Evolutionary conservation across 257 asterid genomes (phyloP).

Genomic region (Ballota nigra): DNA sequence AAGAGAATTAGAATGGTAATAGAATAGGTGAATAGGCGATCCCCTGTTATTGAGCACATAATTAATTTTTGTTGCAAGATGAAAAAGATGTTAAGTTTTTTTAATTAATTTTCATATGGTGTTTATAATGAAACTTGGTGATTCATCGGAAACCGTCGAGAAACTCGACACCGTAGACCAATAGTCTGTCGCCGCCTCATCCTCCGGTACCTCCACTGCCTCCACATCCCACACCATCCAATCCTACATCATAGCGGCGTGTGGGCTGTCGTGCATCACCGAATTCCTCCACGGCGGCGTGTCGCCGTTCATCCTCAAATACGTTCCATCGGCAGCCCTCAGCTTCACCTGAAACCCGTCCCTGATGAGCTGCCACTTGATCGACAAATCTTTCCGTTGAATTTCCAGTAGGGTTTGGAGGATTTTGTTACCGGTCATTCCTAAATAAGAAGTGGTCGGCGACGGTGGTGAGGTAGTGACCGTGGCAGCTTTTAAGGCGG

Average conservation of each 20-base stretch:
- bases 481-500: slow-evolving; percentile 71
- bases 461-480: slow-evolving; percentile 67
- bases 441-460: slow-evolving; percentile 57
- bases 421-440: slow-evolving; percentile 80
- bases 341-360: slow-evolving; percentile 85
- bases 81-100: no score
- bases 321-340: slow-evolving; percentile 57
- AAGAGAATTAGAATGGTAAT: no score
- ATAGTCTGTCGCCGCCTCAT: slow-evolving; percentile 58
- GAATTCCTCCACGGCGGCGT: slow-evolving; percentile 94
- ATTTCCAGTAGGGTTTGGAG: slow-evolving; percentile 48
- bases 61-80: no score
- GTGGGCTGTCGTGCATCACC: slow-evolving; percentile 69
- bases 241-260: slow-evolving; percentile 42
- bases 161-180: slow-evolving; percentile 72
- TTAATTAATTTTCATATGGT: no score
- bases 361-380: slow-evolving; percentile 77
- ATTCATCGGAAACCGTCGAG: slow-evolving; percentile 83
- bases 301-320: slow-evolving; percentile 85
- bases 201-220: slow-evolving; percentile 71
- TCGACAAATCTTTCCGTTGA: slow-evolving; percentile 24
- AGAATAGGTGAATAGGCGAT: no score
- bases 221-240: slow-evolving; percentile 87
- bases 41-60: no score
- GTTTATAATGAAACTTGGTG: no score